Conservation (phyloP, 306 rosid genomes). For the Cicer arietinum region DNA sequence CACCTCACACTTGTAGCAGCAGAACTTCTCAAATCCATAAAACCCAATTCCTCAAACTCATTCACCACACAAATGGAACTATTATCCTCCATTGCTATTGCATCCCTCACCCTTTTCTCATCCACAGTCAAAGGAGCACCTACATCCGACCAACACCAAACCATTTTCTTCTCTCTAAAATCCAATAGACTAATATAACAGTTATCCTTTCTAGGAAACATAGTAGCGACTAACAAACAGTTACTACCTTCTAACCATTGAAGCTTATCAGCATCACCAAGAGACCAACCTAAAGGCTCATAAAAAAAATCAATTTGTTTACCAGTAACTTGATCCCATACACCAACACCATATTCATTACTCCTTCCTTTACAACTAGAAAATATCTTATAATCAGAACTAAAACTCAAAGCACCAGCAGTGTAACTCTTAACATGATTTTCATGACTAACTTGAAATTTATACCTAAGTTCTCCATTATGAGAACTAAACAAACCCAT, state of each 20-base stretch:
- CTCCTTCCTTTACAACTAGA: slow-evolving; percentile 91
- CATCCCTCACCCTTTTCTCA: slow-evolving; percentile 87
- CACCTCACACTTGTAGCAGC: slow-evolving; percentile 75
- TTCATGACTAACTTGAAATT: slow-evolving; percentile 82
- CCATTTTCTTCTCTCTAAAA: slow-evolving; percentile 85
- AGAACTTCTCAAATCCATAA: slow-evolving; percentile 76
- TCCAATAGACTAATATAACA: slow-evolving; percentile 91
- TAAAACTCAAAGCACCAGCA: slow-evolving; percentile 90
- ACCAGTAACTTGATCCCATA: slow-evolving; percentile 92
- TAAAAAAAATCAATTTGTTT: slow-evolving; percentile 83
- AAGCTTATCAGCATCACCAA: slow-evolving; percentile 94
- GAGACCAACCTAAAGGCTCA: slow-evolving; percentile 87
- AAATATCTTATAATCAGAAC: slow-evolving; percentile 74
- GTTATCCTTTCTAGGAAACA: slow-evolving; percentile 91
- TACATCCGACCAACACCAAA: slow-evolving; percentile 90
- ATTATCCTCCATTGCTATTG: slow-evolving; percentile 85
- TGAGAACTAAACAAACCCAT: slow-evolving; percentile 80
- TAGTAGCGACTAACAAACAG: slow-evolving; percentile 81
- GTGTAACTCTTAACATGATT: slow-evolving; percentile 83
- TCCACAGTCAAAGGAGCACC: slow-evolving; percentile 67
- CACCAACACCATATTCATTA: slow-evolving; percentile 91
- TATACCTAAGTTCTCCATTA: slow-evolving; percentile 75
- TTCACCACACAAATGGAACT: slow-evolving; percentile 89
- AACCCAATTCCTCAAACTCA: slow-evolving; percentile 91
- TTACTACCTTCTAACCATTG: slow-evolving; percentile 79